Conservation (phyloP, 345 rosid species). For the Gossypium longicalyx region DNA sequence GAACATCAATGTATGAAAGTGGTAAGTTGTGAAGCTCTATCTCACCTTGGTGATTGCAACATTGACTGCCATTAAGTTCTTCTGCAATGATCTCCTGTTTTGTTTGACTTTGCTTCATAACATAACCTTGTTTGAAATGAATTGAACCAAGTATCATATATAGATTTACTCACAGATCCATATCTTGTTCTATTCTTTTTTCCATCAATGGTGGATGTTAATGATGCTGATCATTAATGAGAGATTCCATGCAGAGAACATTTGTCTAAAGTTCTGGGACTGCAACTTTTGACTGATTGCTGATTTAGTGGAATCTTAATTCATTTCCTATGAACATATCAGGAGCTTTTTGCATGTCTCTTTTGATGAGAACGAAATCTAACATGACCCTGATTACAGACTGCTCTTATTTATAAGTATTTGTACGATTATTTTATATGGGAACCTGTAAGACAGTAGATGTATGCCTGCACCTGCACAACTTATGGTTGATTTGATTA, state of each 20-base stretch:
- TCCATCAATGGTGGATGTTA: not conserved
- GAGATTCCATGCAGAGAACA: not conserved
- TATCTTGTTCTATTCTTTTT: not conserved
- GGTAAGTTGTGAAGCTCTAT: slow-evolving; percentile 38
- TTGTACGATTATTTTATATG: not conserved
- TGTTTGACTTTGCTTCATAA: not conserved
- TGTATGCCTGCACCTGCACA: not conserved
- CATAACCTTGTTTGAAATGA: not conserved
- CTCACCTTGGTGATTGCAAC: not conserved
- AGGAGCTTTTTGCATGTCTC: not conserved
- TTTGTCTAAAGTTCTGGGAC: not conserved
- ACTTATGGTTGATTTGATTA: not conserved
- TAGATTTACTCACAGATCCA: no score
- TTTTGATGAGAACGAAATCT: not conserved
- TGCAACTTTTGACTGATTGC: not conserved
- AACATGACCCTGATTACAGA: not conserved
- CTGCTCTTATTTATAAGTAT: not conserved
- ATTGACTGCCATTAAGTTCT: not conserved
- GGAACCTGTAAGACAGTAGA: not conserved
- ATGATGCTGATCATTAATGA: not conserved
- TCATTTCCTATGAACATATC: not conserved
- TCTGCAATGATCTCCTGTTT: not conserved
- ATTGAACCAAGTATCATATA: not conserved
- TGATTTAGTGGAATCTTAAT: not conserved
- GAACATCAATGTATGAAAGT: slow-evolving; percentile 70